A percentile compares a stretch with the other conserved stretches of the same genome.
Conservation (phyloP, 2,329 filamentous ascomycete species). For the Penicillium verrucosum region DNA sequence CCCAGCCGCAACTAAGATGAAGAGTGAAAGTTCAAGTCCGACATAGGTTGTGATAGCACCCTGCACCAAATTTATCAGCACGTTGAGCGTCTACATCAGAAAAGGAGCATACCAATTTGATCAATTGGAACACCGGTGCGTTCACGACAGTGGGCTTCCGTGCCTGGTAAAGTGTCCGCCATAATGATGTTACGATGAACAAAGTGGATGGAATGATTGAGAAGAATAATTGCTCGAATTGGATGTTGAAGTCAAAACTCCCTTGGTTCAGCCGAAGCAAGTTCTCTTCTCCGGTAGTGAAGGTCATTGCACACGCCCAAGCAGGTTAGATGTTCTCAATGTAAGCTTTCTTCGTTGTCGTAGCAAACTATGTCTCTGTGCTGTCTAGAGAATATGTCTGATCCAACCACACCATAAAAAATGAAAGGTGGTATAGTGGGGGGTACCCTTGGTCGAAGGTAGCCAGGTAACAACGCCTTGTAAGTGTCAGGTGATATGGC, state of each 20-base stretch:
- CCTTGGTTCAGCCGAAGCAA: background rate
- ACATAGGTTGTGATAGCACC: background rate
- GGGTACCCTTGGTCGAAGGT: background rate
- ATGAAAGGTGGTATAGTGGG: background rate
- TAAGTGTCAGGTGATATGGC: background rate
- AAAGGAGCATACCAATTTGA: background rate
- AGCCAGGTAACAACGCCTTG: background rate
- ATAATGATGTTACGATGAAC: background rate
- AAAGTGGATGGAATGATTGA: background rate
- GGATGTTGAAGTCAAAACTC: background rate
- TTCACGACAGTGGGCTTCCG: background rate
- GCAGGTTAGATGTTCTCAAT: background rate
- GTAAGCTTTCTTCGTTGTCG: background rate
- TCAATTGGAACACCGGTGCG: background rate
- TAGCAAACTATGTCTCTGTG: background rate
- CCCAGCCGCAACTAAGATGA: background rate
- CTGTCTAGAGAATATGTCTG: background rate
- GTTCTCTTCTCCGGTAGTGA: background rate
- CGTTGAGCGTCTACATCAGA: too few species aligned
- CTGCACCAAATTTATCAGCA: background rate
- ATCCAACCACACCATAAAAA: background rate
- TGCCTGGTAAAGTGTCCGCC: background rate
- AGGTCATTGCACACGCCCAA: background rate
- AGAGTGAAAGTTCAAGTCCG: background rate
- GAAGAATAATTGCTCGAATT: background rate